These are phyloP conservation scores for Porodaedalea pini DNA, from an alignment of 1,284 basidiomycete species.

Conservation along the genomic window DNA sequence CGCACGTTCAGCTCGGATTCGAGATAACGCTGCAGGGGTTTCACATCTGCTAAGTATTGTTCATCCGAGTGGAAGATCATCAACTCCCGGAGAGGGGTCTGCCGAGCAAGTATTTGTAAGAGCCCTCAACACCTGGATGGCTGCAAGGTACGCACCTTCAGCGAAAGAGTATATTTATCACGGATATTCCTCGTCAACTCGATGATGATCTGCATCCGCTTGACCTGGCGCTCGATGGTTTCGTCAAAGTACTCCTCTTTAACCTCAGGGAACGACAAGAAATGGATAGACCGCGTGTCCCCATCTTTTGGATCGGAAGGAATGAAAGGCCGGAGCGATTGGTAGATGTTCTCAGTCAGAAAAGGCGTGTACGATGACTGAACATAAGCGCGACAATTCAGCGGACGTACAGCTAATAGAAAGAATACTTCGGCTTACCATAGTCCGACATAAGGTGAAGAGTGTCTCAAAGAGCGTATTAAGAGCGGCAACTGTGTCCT, in stretches of 20 bases:
- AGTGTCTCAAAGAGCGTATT: slow-evolving; percentile 97
- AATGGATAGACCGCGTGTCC: slow-evolving; percentile 93
- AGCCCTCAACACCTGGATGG: neutral
- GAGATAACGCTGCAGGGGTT: slow-evolving; percentile 85
- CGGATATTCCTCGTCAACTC: slow-evolving; percentile 89
- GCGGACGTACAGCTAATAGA: slow-evolving; percentile 18
- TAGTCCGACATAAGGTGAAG: slow-evolving; percentile 91
- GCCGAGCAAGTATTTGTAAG: slow-evolving; percentile 5
- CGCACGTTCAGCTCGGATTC: slow-evolving; percentile 95
- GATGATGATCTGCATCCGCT: slow-evolving; percentile 93
- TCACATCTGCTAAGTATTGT: slow-evolving; percentile 85
- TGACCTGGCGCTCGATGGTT: slow-evolving; percentile 94
- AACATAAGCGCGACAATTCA: slow-evolving; percentile 17
- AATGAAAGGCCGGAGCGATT: slow-evolving; percentile 83
- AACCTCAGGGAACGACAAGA: slow-evolving; percentile 90
- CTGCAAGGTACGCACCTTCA: slow-evolving; percentile 62
- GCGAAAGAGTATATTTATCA: slow-evolving; percentile 84
- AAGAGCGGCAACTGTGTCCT: slow-evolving; percentile 86
- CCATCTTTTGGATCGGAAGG: slow-evolving; percentile 61
- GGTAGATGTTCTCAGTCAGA: slow-evolving; percentile 96
- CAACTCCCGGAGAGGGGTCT: slow-evolving; percentile 93
- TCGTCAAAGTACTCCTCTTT: slow-evolving; percentile 95
- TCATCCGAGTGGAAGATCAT: slow-evolving; percentile 90
- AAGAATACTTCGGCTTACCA: slow-evolving; percentile 53
- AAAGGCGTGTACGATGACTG: slow-evolving; percentile 98